Percentiles rank a stretch among this genome's conserved stretches.
Conservation (phyloP, 345 rosid species). For the Arabidopsis thaliana region DNA sequence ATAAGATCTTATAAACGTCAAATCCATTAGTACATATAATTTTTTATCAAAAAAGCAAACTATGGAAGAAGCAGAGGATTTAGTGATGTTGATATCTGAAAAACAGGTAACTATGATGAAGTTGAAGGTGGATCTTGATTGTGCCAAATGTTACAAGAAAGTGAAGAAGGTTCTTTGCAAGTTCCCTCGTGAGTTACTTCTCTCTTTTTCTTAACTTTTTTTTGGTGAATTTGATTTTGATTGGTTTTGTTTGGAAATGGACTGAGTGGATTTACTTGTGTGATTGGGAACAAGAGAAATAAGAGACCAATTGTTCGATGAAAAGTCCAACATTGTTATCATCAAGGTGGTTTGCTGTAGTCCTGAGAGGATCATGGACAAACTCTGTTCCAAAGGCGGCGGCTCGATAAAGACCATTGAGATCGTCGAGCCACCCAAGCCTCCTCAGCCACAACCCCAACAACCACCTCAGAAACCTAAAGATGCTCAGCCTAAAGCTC, state of each 20-base stretch:
- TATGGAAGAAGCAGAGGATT: background rate
- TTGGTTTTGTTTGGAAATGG: slow-evolving; percentile 22
- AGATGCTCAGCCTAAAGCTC: slow-evolving; percentile 34
- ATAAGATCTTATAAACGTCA: slow-evolving; percentile 29
- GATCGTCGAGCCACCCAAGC: slow-evolving; percentile 48
- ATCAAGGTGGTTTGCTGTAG: slow-evolving; percentile 80
- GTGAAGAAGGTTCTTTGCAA: slow-evolving; percentile 74
- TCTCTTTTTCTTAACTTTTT: too few relatives aligned
- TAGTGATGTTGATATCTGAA: slow-evolving; percentile 11
- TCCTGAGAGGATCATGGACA: slow-evolving; percentile 71
- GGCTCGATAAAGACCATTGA: slow-evolving; percentile 60
- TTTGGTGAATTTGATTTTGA: background rate
- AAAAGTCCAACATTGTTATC: slow-evolving; percentile 64
- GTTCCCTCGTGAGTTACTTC: slow-evolving; percentile 69
- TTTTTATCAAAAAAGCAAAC: background rate
- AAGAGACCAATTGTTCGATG: slow-evolving; percentile 66
- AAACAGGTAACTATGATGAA: slow-evolving; percentile 69
- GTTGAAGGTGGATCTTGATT: slow-evolving; percentile 74
- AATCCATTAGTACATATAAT: slow-evolving; percentile 1
- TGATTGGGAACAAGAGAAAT: slow-evolving; percentile 69
- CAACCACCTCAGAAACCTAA: slow-evolving; percentile 20
- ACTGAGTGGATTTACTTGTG: slow-evolving; percentile 50
- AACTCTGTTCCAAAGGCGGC: slow-evolving; percentile 63
- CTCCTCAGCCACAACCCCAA: slow-evolving; percentile 34
- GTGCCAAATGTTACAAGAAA: slow-evolving; percentile 68